Conservation (phyloP, 306 rosid species). For the Ammopiptanthus mongolicus region DNA sequence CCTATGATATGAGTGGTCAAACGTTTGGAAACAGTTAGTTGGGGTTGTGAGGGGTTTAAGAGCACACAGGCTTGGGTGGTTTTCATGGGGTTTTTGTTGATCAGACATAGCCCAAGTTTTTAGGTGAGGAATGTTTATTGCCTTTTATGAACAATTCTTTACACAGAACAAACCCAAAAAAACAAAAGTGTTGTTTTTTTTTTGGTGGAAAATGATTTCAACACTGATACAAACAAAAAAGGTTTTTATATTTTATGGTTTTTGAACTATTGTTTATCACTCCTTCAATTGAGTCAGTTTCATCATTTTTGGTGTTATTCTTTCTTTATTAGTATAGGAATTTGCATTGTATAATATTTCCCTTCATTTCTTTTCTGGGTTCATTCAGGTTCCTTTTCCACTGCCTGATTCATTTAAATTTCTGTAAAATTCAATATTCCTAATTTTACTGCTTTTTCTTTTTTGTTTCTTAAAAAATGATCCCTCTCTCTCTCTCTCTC, state of each 20-base stretch:
- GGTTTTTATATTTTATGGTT: not conserved
- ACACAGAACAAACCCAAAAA: not conserved
- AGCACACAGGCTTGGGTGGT: conserved; percentile 32
- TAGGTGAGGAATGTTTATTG: conserved; percentile 30
- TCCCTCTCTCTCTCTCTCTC: not conserved
- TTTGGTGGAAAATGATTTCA: not conserved
- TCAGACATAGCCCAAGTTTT: conserved; percentile 40
- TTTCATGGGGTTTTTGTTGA: conserved; percentile 49
- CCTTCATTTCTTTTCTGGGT: conserved; percentile 16
- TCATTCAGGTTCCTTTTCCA: not conserved
- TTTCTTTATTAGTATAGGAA: not conserved
- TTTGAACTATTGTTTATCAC: not conserved
- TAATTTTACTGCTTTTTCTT: not conserved
- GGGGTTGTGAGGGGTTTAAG: conserved; percentile 58
- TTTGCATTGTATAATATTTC: conserved; percentile 22
- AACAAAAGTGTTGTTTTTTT: not conserved
- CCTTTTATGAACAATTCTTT: not conserved
- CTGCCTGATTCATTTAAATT: conserved; percentile 7
- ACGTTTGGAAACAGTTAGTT: conserved; percentile 34
- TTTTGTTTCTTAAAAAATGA: not conserved
- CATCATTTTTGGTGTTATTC: not conserved
- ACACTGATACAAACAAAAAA: not conserved
- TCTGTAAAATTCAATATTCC: not conserved
- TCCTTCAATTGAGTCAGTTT: conserved; percentile 10
- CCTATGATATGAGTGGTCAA: conserved; percentile 37